Evolutionary conservation across 257 asterid species (phyloP), one percentile per base, ranked within the genome.

Genomic region (Ajuga chamaepitys): DNA sequence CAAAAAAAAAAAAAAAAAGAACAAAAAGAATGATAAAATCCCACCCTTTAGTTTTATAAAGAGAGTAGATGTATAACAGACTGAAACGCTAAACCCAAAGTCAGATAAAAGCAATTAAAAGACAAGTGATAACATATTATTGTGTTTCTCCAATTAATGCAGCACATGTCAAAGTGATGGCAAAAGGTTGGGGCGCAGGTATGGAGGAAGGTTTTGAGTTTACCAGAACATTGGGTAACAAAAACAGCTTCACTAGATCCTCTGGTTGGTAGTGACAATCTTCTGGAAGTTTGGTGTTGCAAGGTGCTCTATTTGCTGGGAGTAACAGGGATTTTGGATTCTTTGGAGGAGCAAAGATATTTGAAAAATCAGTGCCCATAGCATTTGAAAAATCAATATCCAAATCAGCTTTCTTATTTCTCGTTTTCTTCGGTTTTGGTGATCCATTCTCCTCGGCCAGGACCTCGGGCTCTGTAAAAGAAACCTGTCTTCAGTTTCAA

Each of bases 181-280:
- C 65, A 32, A 64, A 24, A 42, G 50, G 46, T 61, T 26, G 17
- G 47, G 38, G 9, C 7, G 30, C n/a, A 3, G 65, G 28, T 10
- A 28, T 22, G 59, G 55, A 59, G 58, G 24, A 35, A 38, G 46
- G 79, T 55, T 28, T 42, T 40, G 57, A 35, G 51, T 67, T 72
- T 88, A 90, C 97, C 96, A 84, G 67, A 72, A 88, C 86, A 78
- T 84, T 71, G 35, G 99, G 97, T 55, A 80, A 75, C 81, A 90
- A 79, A 82, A 89, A 93, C 72, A 94, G 83, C 83, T 94, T 90
- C 79, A 90, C 95, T 64, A 94, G 99, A 88, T 88, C 78, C 74
- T 90, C 99, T 7, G 96, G 96, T 72, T 86, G 97, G 79, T 88
- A 94, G 70, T 94, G 99, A 70, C 96, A 86, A 79, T 94, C 99